Conservation (phyloP, 2,329 filamentous ascomycete genomes). For the Pseudogymnoascus sp. region DNA sequence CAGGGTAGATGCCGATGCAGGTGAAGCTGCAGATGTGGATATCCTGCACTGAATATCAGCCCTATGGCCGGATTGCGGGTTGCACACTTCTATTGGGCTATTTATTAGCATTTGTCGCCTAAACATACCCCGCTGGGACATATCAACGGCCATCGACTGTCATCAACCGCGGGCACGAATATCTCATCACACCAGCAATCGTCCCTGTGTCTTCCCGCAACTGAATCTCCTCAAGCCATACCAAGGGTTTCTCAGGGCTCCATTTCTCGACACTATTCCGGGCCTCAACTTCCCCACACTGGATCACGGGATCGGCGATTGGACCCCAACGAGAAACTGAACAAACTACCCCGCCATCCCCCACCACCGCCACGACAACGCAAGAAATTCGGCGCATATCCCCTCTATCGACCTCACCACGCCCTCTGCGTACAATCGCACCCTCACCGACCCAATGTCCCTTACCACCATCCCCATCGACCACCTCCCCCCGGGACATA, state of each 20-base stretch:
- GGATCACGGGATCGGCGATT: background rate
- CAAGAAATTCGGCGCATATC: background rate
- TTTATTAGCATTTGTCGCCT: constrained; percentile 1
- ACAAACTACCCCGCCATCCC: background rate
- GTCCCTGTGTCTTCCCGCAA: background rate
- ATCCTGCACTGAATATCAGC: background rate
- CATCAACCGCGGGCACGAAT: background rate
- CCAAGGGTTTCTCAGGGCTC: background rate
- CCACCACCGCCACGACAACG: background rate
- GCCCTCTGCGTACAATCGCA: background rate
- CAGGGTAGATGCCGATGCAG: background rate
- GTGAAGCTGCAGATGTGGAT: constrained; percentile 2
- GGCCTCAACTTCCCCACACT: background rate
- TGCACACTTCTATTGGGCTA: background rate
- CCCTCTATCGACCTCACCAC: background rate
- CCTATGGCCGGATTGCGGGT: background rate
- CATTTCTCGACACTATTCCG: background rate
- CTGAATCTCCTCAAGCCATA: background rate
- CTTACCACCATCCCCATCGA: constrained; percentile 61
- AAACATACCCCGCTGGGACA: constrained; percentile 7
- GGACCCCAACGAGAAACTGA: background rate
- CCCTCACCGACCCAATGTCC: constrained; percentile 32
- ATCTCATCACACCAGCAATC: background rate
- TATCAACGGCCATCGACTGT: background rate
- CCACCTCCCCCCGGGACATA: constrained; percentile 60